phyloP scores from a whole-genome alignment of 148 eudicot species.

The Hydrangea macrophylla region DNA sequence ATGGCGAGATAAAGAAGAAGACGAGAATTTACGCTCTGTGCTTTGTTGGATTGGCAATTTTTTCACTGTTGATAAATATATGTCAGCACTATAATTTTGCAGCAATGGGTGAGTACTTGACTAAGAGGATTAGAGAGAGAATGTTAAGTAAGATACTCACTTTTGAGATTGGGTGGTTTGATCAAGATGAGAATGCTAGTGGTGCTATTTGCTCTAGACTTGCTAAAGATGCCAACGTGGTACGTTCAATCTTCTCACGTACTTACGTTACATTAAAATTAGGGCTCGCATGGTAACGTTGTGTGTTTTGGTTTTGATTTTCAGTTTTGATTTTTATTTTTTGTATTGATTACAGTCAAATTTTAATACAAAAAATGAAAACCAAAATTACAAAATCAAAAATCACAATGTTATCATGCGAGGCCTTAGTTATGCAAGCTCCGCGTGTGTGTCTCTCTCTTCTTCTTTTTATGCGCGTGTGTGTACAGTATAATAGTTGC shows the following conservation, averaged over 20 bases:
- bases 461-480: too few relatives aligned
- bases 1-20: constrained; percentile 49
- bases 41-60: constrained; percentile 65
- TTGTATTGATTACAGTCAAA: too few relatives aligned
- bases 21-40: constrained; percentile 46
- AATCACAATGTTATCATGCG: too few relatives aligned
- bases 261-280: too few relatives aligned
- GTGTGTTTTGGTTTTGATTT: too few relatives aligned
- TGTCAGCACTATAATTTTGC: constrained; percentile 73
- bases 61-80: constrained; percentile 52
- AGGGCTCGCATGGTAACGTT: too few relatives aligned
- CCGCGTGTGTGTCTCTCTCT: too few relatives aligned
- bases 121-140: constrained; percentile 71
- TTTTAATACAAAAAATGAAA: too few relatives aligned
- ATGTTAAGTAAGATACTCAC: constrained; percentile 76
- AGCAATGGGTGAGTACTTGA: constrained; percentile 81
- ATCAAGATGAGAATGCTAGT: constrained; percentile 71
- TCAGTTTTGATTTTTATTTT: too few relatives aligned
- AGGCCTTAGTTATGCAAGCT: too few relatives aligned
- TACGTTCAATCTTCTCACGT: constrained; percentile 22
- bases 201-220: constrained; percentile 84
- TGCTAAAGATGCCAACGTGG: constrained; percentile 95
- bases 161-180: constrained; percentile 91
- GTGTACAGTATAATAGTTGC: too few relatives aligned
- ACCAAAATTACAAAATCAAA: too few relatives aligned